These are phyloP conservation scores for Aspergillus incahuasiensis DNA, from an alignment of 495 filamentous ascomycete species.

Conservation along the genomic window DNA sequence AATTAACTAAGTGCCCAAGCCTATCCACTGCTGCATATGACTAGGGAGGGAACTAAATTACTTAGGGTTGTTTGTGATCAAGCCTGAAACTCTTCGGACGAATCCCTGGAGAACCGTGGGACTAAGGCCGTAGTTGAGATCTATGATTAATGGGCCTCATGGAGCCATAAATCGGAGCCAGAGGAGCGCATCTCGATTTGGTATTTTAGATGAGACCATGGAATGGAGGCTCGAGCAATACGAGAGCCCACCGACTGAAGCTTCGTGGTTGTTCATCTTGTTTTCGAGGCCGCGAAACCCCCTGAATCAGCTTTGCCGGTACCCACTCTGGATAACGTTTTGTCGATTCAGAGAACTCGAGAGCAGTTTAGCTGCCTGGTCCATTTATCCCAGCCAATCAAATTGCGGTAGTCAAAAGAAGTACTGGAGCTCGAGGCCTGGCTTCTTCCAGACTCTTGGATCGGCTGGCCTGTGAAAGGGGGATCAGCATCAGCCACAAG, in stretches of 20 bases:
- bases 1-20: conserved; percentile 15
- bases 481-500: conserved; percentile 11
- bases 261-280: background rate
- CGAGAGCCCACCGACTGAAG: background rate
- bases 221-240: background rate
- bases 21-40: conserved; percentile 4
- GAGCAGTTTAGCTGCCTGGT: conserved; percentile 2
- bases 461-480: conserved; percentile 8
- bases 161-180: background rate
- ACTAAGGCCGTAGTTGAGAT: background rate
- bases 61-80: conserved; percentile 11
- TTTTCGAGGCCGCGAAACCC: background rate
- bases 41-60: conserved; percentile 10
- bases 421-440: background rate
- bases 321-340: conserved; percentile 20
- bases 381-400: conserved; percentile 1
- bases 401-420: background rate
- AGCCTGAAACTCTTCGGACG: conserved; percentile 13
- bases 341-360: conserved; percentile 2
- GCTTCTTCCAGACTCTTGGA: conserved; percentile 2
- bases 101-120: conserved; percentile 5
- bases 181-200: background rate
- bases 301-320: conserved; percentile 13
- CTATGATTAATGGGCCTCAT: background rate
- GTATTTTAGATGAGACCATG: background rate